Conservation (phyloP, 441 rosid genomes). For the Erodium moschatum region DNA sequence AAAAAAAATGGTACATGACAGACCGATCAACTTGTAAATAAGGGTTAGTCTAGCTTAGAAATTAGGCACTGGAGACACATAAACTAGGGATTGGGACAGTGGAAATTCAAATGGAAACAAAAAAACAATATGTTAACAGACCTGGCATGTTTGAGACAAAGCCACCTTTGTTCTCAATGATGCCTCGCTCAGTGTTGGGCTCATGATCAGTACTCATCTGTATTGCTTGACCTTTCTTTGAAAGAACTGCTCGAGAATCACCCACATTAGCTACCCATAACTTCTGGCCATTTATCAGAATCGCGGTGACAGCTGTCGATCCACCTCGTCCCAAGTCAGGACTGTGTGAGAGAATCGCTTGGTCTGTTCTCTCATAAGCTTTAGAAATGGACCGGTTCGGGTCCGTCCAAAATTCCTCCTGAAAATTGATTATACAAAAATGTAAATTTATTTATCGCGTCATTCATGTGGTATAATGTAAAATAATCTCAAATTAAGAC, state of each 20-base stretch:
- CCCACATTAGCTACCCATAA: conserved; percentile 62
- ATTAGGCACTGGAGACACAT: no score
- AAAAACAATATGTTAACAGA: conserved; percentile 5
- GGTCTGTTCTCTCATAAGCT: conserved; percentile 55
- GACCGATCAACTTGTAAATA: no score
- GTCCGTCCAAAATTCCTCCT: conserved; percentile 61
- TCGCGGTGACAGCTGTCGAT: conserved; percentile 64
- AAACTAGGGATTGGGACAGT: no score
- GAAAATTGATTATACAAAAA: conserved; percentile 9
- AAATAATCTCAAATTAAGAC: conserved; percentile 4
- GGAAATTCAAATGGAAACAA: no score
- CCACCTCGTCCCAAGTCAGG: conserved; percentile 61
- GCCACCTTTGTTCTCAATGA: conserved; percentile 56
- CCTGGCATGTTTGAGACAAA: conserved; percentile 72
- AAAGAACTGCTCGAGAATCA: conserved; percentile 59
- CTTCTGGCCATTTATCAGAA: conserved; percentile 43
- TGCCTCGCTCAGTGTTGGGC: conserved; percentile 47
- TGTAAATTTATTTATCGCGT: no score
- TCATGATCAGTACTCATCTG: conserved; percentile 56
- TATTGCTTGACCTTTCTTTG: conserved; percentile 35
- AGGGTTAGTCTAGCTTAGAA: no score
- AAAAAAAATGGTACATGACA: no score
- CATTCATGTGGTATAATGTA: no score
- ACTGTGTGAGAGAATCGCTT: conserved; percentile 44
- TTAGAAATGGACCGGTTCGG: conserved; percentile 39